Percentiles rank a stretch among this genome's conserved stretches.
phyloP scores from a whole-genome alignment of 768 basidiomycete species.

The Plicaturopsis crispa region DNA sequence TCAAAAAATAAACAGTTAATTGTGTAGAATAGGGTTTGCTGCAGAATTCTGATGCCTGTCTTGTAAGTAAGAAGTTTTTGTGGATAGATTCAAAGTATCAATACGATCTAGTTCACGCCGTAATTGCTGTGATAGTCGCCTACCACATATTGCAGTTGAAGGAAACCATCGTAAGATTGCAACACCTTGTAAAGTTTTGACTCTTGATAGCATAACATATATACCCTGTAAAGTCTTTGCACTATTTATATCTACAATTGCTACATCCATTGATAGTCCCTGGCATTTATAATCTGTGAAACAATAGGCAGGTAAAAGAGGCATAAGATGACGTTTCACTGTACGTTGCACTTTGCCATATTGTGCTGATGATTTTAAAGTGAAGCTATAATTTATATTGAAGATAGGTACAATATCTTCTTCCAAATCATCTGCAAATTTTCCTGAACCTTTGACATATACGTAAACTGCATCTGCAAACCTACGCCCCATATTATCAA shows the following conservation, averaged over 20 bases:
- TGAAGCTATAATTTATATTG: not conserved
- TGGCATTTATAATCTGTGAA: not conserved
- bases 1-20: too few relatives aligned
- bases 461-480: not conserved
- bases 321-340: not conserved
- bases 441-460: not conserved
- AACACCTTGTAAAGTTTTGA: slow-evolving; percentile 13
- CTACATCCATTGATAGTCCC: slow-evolving; percentile 7
- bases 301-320: not conserved
- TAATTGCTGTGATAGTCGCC: too few relatives aligned
- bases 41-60: too few relatives aligned
- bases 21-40: too few relatives aligned
- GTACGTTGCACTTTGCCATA: not conserved
- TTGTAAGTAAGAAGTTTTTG: too few relatives aligned
- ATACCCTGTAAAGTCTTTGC: slow-evolving; percentile 11
- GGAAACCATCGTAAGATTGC: slow-evolving; percentile 16
- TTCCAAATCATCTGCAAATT: not conserved
- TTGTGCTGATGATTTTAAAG: not conserved
- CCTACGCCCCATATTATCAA: not conserved
- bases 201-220: slow-evolving; percentile 23
- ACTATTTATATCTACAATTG: slow-evolving; percentile 16
- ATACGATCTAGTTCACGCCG: too few relatives aligned
- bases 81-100: too few relatives aligned
- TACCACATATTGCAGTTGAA: slow-evolving; percentile 10
- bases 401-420: not conserved